phyloP scores from a whole-genome alignment of 805 yeast species.

The Candida orba region DNA sequence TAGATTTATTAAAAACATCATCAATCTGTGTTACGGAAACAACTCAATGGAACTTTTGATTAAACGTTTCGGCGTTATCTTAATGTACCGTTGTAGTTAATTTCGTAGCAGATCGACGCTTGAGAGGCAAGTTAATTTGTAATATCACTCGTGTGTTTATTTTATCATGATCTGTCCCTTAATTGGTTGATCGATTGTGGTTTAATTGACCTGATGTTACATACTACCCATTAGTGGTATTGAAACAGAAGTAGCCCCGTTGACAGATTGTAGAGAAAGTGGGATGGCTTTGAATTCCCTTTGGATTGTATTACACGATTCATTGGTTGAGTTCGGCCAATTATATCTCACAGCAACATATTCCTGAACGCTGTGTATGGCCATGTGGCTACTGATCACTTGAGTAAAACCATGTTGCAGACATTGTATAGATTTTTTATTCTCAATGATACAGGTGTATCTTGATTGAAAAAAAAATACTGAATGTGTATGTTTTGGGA shows the following conservation, averaged over 20 bases:
- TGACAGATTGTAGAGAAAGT: conserved; percentile 89
- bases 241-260: conserved; percentile 89
- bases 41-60: conserved; percentile 31
- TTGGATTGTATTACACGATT: conserved; percentile 12
- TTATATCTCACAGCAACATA: conserved; percentile 81
- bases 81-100: conserved; percentile 17
- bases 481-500: too few relatives aligned
- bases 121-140: conserved; percentile 27
- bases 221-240: conserved; percentile 15
- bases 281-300: conserved; percentile 56
- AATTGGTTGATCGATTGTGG: conserved; percentile 50
- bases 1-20: conserved; percentile 2
- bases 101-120: conserved; percentile 60
- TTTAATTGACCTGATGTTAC: conserved; percentile 43
- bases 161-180: conserved; percentile 6
- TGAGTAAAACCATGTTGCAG: conserved; percentile 99
- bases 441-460: not conserved
- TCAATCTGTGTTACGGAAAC: conserved; percentile 48
- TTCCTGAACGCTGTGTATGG: conserved; percentile 99
- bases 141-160: conserved; percentile 14
- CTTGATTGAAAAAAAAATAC: not conserved
- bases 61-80: conserved; percentile 19
- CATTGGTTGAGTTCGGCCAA: conserved; percentile 30
- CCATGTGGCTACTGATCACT: conserved; percentile 85
- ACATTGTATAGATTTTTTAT: conserved; percentile 41